Percentiles rank a stretch among this genome's conserved stretches.
Evolutionary conservation across 805 yeast species (phyloP).

Genomic region (Tetrapisispora iriomotensis): DNA sequence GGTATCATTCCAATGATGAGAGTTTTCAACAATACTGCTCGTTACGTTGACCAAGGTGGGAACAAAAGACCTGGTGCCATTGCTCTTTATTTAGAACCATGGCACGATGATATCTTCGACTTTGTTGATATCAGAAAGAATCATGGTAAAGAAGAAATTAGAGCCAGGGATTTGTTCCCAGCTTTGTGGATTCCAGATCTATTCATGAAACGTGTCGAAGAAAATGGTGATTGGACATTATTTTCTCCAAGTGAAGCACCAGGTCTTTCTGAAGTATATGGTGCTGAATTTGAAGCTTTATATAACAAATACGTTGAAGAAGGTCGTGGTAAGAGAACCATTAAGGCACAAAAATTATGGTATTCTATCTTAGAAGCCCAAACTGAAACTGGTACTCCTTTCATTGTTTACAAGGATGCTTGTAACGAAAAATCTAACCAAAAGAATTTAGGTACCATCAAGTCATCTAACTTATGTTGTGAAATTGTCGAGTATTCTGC

Average conservation of each 20-base stretch:
- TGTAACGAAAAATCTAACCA: conserved; percentile 85
- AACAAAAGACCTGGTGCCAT: conserved; percentile 97
- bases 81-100: conserved; percentile 88
- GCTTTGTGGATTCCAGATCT: conserved; percentile 94
- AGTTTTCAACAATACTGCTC: conserved; percentile 90
- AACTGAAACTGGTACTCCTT: conserved; percentile 94
- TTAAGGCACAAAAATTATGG: conserved; percentile 89
- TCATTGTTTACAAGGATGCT: conserved; percentile 87
- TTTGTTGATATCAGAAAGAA: conserved; percentile 81
- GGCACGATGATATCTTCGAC: conserved; percentile 91
- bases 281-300: conserved; percentile 68
- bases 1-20: conserved; percentile 95
- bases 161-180: conserved; percentile 88
- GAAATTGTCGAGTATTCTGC: conserved; percentile 90
- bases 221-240: conserved; percentile 72
- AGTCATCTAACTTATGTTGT: conserved; percentile 89
- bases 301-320: conserved; percentile 66
- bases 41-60: conserved; percentile 97
- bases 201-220: conserved; percentile 84
- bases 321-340: conserved; percentile 51
- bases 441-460: conserved; percentile 83
- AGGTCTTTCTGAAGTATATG: conserved; percentile 73
- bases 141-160: conserved; percentile 87
- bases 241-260: conserved; percentile 87
- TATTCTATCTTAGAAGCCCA: conserved; percentile 81